Percentiles rank a stretch among this genome's conserved stretches.
These are phyloP conservation scores for Fusarium palustre DNA, from an alignment of 2,329 filamentous ascomycete genomes.

Conservation along the genomic window DNA sequence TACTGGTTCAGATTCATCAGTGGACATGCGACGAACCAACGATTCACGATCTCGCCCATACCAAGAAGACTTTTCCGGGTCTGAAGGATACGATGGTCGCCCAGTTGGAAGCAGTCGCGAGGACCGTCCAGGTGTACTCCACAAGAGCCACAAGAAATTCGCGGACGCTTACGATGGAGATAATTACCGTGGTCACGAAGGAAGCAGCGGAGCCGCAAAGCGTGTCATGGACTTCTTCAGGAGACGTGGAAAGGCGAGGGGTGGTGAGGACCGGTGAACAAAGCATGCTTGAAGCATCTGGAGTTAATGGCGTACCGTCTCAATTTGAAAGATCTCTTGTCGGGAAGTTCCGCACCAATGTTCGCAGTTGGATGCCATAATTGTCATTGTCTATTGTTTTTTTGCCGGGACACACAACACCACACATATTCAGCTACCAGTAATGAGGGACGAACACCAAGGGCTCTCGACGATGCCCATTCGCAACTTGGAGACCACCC, in stretches of 20 bases:
- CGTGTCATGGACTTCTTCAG: conserved; percentile 99
- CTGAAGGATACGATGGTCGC: conserved; percentile 58
- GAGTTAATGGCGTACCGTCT: conserved; percentile 43
- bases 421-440: conserved; percentile 41
- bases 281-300: conserved; percentile 34
- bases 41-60: conserved; percentile 57
- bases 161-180: conserved; percentile 88
- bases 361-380: conserved; percentile 47
- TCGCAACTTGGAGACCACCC: conserved; percentile 38
- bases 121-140: conserved; percentile 70
- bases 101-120: conserved; percentile 54
- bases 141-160: conserved; percentile 90
- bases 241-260: conserved; percentile 81
- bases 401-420: conserved; percentile 42
- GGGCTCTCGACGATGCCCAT: conserved; percentile 40
- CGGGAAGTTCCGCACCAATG: conserved; percentile 40
- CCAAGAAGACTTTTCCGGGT: conserved; percentile 57
- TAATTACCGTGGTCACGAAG: conserved; percentile 74
- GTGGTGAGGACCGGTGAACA: conserved; percentile 65
- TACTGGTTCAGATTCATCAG: conserved; percentile 66
- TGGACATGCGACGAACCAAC: conserved; percentile 60
- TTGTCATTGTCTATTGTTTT: conserved; percentile 44
- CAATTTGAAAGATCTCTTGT: conserved; percentile 43
- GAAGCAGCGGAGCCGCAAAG: conserved; percentile 87
- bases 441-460: conserved; percentile 46